Evolutionary conservation across 495 filamentous ascomycete genomes (phyloP), one percentile per base, ranked within the genome.

Genomic region (Neurospora intermedia): DNA sequence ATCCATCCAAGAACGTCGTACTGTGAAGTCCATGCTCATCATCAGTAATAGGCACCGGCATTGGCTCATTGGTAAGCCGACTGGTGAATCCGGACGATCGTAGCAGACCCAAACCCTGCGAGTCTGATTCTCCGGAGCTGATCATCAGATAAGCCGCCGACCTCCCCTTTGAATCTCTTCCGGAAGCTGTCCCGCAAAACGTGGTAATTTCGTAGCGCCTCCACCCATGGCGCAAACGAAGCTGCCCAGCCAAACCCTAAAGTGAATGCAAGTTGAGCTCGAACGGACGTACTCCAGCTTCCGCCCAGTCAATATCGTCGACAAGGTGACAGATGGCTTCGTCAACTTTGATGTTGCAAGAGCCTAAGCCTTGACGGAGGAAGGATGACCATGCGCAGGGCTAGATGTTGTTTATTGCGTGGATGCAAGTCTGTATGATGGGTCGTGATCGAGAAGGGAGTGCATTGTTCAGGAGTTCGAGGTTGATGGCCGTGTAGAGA

Each of bases 331-430:
- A 83, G 45, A 79, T 74, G 13, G 6, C 72, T 46, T 80, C 76
- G 43, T 84, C 76, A 1, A 84, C 82, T 43, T 83, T 80, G 71
- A 84, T 80, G 72, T 84, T 84, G 74, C 74, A 80, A 35, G 72
- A 54, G 38, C 80, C 80, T 73, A 84, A 82, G 70, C 81, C 83
- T 43, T 71, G 72, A 70, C 83, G 81, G 8, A 84, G 77, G 18
- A 84, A 77, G 8, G n/a, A n/a, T n/a, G n/a, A 82, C 82, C 77
- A 81, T 82, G n/a, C 82, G 82, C 4, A 84, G 78, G 23, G 80
- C 81, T 66, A 82, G 70, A 83, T 82, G 39, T 71, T 70, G 10
- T 78, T 73, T 42, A 83, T 71, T 10, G 78, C 76, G 54, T 76
- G 74, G 40, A 84, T 69, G 54, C 75, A 79, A 11, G 74, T 74